phyloP scores from a whole-genome alignment of 441 rosid genomes.

The Pelargonium cotyledonis region DNA sequence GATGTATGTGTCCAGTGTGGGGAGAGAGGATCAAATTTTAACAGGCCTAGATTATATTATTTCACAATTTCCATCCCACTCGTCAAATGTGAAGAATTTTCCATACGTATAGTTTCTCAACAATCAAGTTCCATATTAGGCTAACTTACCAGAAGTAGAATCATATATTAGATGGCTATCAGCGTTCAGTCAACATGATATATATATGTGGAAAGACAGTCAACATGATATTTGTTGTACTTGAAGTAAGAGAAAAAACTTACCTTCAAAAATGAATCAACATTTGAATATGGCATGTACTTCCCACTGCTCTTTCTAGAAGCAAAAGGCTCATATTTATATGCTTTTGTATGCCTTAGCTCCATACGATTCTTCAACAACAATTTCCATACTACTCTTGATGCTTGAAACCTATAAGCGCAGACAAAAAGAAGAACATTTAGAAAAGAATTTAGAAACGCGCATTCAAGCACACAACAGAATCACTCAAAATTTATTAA shows the following conservation, averaged over 20 bases:
- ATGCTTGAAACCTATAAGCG: constrained; percentile 27
- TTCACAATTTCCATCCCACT: too few species aligned
- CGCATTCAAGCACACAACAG: not conserved
- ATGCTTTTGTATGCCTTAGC: constrained; percentile 13
- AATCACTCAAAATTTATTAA: not conserved
- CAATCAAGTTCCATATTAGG: too few species aligned
- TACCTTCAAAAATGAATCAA: constrained; percentile 35
- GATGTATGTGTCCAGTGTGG: too few species aligned
- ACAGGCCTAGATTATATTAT: too few species aligned
- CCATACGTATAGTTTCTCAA: too few species aligned
- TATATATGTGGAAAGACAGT: too few species aligned
- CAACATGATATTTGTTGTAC: not conserved
- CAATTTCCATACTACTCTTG: constrained; percentile 28
- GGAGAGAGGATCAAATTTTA: too few species aligned
- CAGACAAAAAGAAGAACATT: constrained; percentile 1
- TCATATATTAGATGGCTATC: too few species aligned
- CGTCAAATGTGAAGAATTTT: too few species aligned
- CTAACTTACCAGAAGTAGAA: too few species aligned
- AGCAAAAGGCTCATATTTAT: constrained; percentile 24
- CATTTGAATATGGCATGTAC: constrained; percentile 30
- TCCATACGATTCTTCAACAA: constrained; percentile 19
- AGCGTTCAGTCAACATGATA: not conserved
- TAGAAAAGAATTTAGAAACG: not conserved
- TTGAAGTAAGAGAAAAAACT: constrained; percentile 3
- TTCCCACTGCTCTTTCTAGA: constrained; percentile 27